Percentiles rank a stretch among this genome's conserved stretches.
phyloP scores from a whole-genome alignment of 345 rosid genomes.

The Eucalyptus lansdowneana region DNA sequence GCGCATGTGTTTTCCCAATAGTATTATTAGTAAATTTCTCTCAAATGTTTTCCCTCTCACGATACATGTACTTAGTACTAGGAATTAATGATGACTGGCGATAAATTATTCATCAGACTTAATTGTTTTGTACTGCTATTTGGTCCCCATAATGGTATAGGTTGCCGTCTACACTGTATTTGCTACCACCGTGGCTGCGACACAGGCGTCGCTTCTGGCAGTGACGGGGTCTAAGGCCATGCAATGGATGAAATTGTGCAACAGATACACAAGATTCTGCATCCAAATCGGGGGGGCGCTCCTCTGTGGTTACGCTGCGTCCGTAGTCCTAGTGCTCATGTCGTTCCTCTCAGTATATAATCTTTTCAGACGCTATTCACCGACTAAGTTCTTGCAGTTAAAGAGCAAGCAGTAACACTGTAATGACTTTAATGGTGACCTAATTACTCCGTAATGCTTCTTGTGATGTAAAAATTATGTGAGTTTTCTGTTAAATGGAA shows the following conservation, averaged over 20 bases:
- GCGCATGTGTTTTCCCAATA: neutral
- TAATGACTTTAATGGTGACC: neutral
- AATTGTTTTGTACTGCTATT: neutral
- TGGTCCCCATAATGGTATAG: slow-evolving; percentile 5
- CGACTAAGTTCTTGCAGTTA: slow-evolving; percentile 21
- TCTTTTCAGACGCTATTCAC: slow-evolving; percentile 58
- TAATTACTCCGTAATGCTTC: neutral
- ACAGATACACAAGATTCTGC: slow-evolving; percentile 53
- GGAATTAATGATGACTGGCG: neutral
- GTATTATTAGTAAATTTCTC: neutral
- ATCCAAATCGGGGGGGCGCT: slow-evolving; percentile 47
- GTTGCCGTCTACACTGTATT: slow-evolving; percentile 31
- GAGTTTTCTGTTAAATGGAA: neutral
- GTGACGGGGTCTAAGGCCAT: slow-evolving; percentile 28
- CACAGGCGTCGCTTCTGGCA: slow-evolving; percentile 28
- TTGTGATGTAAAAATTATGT: neutral
- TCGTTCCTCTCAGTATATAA: slow-evolving; percentile 52
- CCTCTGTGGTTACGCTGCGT: slow-evolving; percentile 15
- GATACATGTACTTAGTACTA: neutral
- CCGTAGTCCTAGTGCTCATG: slow-evolving; percentile 7
- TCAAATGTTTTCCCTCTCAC: neutral
- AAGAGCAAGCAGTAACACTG: slow-evolving; percentile 5
- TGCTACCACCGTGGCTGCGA: slow-evolving; percentile 26
- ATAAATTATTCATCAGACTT: neutral
- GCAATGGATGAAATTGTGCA: slow-evolving; percentile 75